These are phyloP conservation scores for Mycena rosella DNA, from an alignment of 768 basidiomycete species.

Conservation along the genomic window DNA sequence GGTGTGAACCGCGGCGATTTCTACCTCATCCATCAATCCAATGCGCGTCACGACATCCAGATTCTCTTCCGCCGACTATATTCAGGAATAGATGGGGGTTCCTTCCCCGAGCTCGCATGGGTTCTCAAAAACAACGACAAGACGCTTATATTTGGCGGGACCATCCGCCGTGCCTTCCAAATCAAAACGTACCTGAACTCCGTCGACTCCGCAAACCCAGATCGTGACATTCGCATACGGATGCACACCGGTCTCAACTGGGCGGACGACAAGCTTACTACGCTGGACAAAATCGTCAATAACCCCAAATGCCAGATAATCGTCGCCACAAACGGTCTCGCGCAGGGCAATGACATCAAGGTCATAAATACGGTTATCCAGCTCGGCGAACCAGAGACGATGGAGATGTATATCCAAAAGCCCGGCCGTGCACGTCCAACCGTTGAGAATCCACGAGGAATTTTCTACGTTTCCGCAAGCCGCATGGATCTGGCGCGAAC, in stretches of 20 bases:
- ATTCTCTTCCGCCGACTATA: no score
- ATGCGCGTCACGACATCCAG: no score
- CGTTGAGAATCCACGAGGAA: background rate
- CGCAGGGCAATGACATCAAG: constrained; percentile 9
- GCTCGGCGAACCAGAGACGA: constrained; percentile 10
- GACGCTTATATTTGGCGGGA: no score
- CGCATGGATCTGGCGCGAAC: background rate
- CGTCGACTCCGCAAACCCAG: no score
- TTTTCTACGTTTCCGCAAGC: background rate
- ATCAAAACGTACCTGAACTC: no score
- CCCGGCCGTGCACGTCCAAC: background rate
- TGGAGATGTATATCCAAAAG: constrained; percentile 15
- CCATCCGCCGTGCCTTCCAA: no score
- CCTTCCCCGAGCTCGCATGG: no score
- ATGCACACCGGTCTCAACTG: constrained; percentile 3
- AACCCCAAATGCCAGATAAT: constrained; percentile 5
- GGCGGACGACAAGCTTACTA: background rate
- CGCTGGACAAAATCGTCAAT: background rate
- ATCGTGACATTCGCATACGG: no score
- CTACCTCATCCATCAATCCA: no score
- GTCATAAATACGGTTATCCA: constrained; percentile 6
- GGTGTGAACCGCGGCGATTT: no score
- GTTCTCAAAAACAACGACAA: no score
- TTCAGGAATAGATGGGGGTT: no score
- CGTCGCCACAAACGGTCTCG: constrained; percentile 2